Evolutionary conservation across 129 eudicot species (phyloP).

Genomic region (Pulicaria dysenterica): DNA sequence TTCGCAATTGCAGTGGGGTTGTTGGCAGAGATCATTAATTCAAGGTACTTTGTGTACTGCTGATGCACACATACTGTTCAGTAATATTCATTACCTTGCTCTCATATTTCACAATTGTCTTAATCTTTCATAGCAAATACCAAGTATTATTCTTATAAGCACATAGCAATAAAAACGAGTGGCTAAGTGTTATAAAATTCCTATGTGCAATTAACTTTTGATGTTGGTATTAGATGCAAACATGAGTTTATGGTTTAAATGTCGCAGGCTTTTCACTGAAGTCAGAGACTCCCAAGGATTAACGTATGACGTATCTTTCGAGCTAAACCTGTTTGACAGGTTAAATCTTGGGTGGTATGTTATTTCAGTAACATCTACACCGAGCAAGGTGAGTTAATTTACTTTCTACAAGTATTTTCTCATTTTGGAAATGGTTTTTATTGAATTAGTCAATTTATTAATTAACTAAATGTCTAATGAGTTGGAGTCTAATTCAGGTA

Average conservation of each 20-base stretch:
- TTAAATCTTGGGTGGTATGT: constrained; percentile 97
- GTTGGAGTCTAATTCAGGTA: constrained; percentile 52
- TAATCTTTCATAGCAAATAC: not conserved
- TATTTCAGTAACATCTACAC: constrained; percentile 96
- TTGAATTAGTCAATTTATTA: not conserved
- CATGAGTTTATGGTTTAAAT: not conserved
- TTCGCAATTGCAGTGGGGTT: constrained; percentile 88
- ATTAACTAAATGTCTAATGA: not conserved
- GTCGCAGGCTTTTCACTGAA: constrained; percentile 86
- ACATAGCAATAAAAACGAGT: not conserved
- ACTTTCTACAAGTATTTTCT: not conserved
- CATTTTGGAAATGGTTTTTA: not conserved
- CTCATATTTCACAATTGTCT: not conserved
- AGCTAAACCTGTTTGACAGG: constrained; percentile 88
- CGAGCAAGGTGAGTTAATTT: constrained; percentile 67
- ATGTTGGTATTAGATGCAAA: not conserved
- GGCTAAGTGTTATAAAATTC: not conserved
- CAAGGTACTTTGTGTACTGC: constrained; percentile 54
- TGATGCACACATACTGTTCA: not conserved
- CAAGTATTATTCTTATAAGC: no score
- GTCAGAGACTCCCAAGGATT: constrained; percentile 97
- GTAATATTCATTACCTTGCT: not conserved
- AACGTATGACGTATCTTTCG: constrained; percentile 97
- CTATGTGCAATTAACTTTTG: not conserved
- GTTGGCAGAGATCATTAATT: constrained; percentile 90